Evolutionary conservation across 1,284 basidiomycete genomes (phyloP).

Genomic region (Cryptococcus depauperatus): DNA sequence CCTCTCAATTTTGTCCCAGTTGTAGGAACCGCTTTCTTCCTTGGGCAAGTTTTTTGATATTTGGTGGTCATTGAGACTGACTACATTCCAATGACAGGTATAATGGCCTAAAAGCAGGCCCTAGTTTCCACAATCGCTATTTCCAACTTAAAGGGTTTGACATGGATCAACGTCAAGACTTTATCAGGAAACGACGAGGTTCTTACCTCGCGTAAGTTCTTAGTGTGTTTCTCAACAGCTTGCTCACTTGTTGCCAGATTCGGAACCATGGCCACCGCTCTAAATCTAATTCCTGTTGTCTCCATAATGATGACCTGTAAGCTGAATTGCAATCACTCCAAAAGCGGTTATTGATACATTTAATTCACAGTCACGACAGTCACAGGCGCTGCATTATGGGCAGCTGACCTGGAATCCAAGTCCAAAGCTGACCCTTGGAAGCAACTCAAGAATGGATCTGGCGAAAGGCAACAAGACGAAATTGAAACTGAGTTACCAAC

Average conservation of each 20-base stretch:
- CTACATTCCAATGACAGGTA: background rate
- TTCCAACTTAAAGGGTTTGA: conserved; percentile 58
- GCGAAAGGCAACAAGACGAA: too few species aligned
- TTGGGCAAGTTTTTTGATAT: conserved; percentile 25
- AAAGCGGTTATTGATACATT: background rate
- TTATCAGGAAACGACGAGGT: conserved; percentile 48
- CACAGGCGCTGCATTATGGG: conserved; percentile 66
- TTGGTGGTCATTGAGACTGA: background rate
- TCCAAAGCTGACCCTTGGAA: too few species aligned
- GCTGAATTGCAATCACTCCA: conserved; percentile 24
- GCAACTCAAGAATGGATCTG: too few species aligned
- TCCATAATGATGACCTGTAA: conserved; percentile 50
- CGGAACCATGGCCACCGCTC: conserved; percentile 54
- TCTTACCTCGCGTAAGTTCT: conserved; percentile 52
- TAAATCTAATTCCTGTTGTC: conserved; percentile 58
- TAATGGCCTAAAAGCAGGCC: conserved; percentile 51
- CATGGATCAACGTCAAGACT: conserved; percentile 36
- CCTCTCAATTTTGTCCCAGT: conserved; percentile 57
- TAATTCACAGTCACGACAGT: conserved; percentile 35
- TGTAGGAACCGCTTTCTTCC: conserved; percentile 59
- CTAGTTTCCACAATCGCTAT: conserved; percentile 57
- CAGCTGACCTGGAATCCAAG: conserved; percentile 48
- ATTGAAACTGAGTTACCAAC: too few species aligned
- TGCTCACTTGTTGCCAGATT: conserved; percentile 49
- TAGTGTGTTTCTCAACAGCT: conserved; percentile 26